Conservation (phyloP, 768 basidiomycete genomes). For the Tricholoma furcatifolium region DNA sequence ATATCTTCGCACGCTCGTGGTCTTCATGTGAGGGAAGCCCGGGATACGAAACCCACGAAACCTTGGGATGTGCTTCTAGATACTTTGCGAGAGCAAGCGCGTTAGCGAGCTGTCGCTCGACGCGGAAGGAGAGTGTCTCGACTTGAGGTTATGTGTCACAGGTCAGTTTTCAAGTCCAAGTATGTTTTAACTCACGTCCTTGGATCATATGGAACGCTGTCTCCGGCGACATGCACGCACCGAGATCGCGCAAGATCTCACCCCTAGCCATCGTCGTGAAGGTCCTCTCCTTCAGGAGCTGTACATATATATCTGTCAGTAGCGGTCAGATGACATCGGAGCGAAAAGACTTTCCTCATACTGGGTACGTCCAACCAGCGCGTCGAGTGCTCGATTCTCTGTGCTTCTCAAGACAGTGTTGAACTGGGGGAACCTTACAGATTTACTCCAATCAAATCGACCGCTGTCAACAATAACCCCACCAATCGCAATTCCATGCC, state of each 20-base stretch:
- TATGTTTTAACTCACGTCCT: slow-evolving; percentile 25
- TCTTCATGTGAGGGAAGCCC: slow-evolving; percentile 53
- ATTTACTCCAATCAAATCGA: slow-evolving; percentile 55
- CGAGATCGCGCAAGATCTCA: slow-evolving; percentile 57
- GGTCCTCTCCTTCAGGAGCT: slow-evolving; percentile 15
- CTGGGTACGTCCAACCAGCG: slow-evolving; percentile 10
- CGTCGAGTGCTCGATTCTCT: not conserved
- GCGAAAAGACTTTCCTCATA: slow-evolving; percentile 8
- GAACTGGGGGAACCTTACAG: slow-evolving; percentile 40
- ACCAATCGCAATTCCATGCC: slow-evolving; percentile 64
- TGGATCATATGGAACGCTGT: slow-evolving; percentile 57
- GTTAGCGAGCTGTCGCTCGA: slow-evolving; percentile 58
- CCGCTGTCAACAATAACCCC: slow-evolving; percentile 64
- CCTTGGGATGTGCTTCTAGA: slow-evolving; percentile 52
- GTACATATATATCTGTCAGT: not conserved
- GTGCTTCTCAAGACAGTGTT: slow-evolving; percentile 8
- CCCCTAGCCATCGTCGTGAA: slow-evolving; percentile 31
- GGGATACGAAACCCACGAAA: slow-evolving; percentile 65
- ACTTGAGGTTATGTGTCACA: slow-evolving; percentile 22
- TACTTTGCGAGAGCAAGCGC: slow-evolving; percentile 40
- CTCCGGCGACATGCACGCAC: slow-evolving; percentile 54
- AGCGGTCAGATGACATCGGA: not conserved
- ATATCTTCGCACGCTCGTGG: slow-evolving; percentile 45
- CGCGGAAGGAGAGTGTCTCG: slow-evolving; percentile 60
- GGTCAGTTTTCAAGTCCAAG: too few species aligned